Conservation (phyloP, 257 asterid species). For the Nicotiana otophora region DNA sequence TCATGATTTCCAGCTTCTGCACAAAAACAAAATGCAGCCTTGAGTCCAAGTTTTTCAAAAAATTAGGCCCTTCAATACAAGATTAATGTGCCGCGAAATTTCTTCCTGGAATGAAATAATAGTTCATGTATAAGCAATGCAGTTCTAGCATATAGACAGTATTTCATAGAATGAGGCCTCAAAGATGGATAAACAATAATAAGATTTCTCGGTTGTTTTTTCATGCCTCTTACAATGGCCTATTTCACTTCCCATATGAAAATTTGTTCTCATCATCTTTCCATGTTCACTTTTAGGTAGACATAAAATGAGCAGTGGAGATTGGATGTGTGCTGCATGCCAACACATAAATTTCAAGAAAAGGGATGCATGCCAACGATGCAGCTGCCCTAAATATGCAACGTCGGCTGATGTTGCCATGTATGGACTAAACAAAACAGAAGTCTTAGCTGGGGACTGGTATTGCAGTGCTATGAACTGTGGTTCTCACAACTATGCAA, state of each 20-base stretch:
- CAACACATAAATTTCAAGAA: slow-evolving; percentile 67
- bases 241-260: not conserved
- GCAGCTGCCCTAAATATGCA: slow-evolving; percentile 69
- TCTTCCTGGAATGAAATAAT: not conserved
- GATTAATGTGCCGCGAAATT: not conserved
- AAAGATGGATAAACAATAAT: not conserved
- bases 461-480: slow-evolving; percentile 59
- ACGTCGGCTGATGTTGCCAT: slow-evolving; percentile 37
- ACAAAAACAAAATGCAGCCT: not conserved
- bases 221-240: not conserved
- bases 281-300: not conserved
- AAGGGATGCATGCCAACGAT: slow-evolving; percentile 63
- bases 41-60: not conserved
- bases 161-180: not conserved
- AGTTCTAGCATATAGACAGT: not conserved
- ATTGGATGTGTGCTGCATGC: slow-evolving; percentile 87
- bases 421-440: slow-evolving; percentile 35
- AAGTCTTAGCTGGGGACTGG: slow-evolving; percentile 83
- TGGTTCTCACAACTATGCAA: slow-evolving; percentile 81
- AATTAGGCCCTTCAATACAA: not conserved
- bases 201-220: not conserved
- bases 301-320: slow-evolving; percentile 63
- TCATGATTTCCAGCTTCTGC: not conserved
- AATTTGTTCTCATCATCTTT: not conserved
- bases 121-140: not conserved